Evolutionary conservation across 768 basidiomycete species (phyloP), one percentile per base, ranked within the genome.

Genomic region (Tylopilus subfusipes): DNA sequence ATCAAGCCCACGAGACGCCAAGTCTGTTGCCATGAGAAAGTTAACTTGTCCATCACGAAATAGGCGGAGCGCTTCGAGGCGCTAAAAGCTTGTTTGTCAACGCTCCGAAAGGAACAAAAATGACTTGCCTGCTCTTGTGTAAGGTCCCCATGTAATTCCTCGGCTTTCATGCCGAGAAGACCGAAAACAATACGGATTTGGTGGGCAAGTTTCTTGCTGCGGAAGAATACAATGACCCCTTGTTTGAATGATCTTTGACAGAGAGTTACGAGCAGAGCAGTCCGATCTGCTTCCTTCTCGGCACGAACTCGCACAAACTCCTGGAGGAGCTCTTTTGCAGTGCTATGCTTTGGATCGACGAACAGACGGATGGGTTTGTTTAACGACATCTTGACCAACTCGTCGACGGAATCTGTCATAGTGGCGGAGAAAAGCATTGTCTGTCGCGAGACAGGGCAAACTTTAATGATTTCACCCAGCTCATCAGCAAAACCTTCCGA

Each of bases 361-460:
- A 98, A 98, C 30, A 98, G 78, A 42, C 95, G 82, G 10, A 95
- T 91, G 6, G 97, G 97, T 68, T 88, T 93, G 69, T 93, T 88
- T 46, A 98, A 74, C 13, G 91, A 92, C 80, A 98, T 88, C 65
- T 85, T 86, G 53, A 98, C 90, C 45, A 99, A 81, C 65, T 94
- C 88, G 63, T 97, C 92, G 10, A 98, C 89, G 2, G 90, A 88
- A 70, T 99, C 97, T 5, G 95, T 98, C 90, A 98, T 98, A 1
- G 97, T 99, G 3, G 97, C 97, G 1, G 94, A 97, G 73, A 99
- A 99, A 34, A 99, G 79, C 93, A 99, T 96, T 4, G 97, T 98
- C 69, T 98, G 97, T 34, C 97, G 83, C 24, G 88, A 88, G 21
- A 72, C 72, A 2, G 94, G 94, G 67, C 94, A 97, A 18, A 90